phyloP scores from a whole-genome alignment of 2,329 filamentous ascomycete genomes.

The Colletotrichum sp. region DNA sequence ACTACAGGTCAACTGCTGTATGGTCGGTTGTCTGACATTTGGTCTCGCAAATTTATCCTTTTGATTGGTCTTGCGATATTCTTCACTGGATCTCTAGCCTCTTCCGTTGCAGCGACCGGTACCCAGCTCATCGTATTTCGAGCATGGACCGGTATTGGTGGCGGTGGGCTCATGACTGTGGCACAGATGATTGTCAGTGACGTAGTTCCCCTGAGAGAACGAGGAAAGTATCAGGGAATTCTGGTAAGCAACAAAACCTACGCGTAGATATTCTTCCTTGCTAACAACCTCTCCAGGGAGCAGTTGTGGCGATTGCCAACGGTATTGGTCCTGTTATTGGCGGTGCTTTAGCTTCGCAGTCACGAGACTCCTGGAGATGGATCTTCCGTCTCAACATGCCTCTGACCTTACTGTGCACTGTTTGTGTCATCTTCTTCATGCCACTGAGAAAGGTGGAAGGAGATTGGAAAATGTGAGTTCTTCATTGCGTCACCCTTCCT shows the following conservation, averaged over 20 bases:
- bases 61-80: constrained; percentile 45
- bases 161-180: constrained; percentile 47
- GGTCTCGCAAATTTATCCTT: constrained; percentile 47
- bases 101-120: constrained; percentile 44
- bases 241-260: constrained; percentile 33
- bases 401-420: constrained; percentile 51
- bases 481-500: background rate
- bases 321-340: constrained; percentile 61
- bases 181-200: constrained; percentile 54
- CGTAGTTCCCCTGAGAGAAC: constrained; percentile 50
- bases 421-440: constrained; percentile 60
- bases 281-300: constrained; percentile 33
- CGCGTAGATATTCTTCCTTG: accelerated
- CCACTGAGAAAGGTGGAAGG: constrained; percentile 59
- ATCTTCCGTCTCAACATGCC: constrained; percentile 61
- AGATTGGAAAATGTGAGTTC: constrained; percentile 49
- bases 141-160: constrained; percentile 47
- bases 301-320: constrained; percentile 58
- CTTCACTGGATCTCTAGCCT: constrained; percentile 47
- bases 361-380: constrained; percentile 54
- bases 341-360: constrained; percentile 52
- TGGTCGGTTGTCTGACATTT: constrained; percentile 51
- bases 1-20: constrained; percentile 53
- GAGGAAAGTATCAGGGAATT: constrained; percentile 46
- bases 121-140: constrained; percentile 46